Evolutionary conservation across 2,329 filamentous ascomycete species (phyloP).

Genomic region (Zymoseptoria crescenta): DNA sequence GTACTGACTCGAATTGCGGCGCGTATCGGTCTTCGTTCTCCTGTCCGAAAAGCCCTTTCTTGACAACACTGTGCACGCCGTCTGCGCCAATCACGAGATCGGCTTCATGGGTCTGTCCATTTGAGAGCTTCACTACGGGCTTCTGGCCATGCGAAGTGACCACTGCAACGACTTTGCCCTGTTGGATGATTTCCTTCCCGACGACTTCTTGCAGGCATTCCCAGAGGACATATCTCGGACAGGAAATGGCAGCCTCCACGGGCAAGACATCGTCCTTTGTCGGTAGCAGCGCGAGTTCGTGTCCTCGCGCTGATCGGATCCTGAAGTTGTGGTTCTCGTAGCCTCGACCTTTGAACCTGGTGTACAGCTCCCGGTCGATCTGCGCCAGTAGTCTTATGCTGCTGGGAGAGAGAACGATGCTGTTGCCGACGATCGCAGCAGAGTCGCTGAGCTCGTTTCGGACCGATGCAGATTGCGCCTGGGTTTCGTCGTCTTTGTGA

Average conservation of each 20-base stretch:
- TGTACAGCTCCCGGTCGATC: slow-evolving; percentile 1
- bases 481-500: not conserved
- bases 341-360: slow-evolving; percentile 1
- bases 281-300: not conserved
- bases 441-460: not conserved
- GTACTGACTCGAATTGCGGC: slow-evolving; percentile 9
- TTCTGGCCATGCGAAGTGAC: not conserved
- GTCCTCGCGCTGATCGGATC: slow-evolving; percentile 3
- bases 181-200: not conserved
- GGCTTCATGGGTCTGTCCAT: slow-evolving; percentile 6
- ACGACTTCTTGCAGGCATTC: slow-evolving; percentile 4
- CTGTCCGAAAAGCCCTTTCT: slow-evolving; percentile 31
- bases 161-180: slow-evolving; percentile 7
- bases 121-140: slow-evolving; percentile 4
- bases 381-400: slow-evolving; percentile 1
- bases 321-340: slow-evolving; percentile 5
- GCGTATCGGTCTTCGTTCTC: slow-evolving; percentile 29
- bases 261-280: not conserved
- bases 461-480: not conserved
- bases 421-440: slow-evolving; percentile 4
- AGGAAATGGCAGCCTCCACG: slow-evolving; percentile 1
- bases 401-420: slow-evolving; percentile 3
- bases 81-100: slow-evolving; percentile 17
- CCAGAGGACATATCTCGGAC: slow-evolving; percentile 3
- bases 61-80: slow-evolving; percentile 14